These are phyloP conservation scores for peach (Prunus persica) DNA, from an alignment of 306 rosid genomes.

Conservation along the genomic window DNA sequence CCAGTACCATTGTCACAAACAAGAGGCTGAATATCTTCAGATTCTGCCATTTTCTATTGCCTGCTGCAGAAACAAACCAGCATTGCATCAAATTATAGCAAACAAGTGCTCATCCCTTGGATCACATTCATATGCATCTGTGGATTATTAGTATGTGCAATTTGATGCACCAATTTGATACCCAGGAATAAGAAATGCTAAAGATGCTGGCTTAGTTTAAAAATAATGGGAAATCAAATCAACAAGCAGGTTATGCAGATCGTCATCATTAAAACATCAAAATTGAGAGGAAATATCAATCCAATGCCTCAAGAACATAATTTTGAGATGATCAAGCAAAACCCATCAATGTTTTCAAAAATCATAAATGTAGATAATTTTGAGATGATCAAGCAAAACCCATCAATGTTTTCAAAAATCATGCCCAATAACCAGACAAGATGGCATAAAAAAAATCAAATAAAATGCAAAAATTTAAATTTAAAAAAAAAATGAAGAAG, in stretches of 20 bases:
- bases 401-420: background rate
- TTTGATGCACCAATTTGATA: background rate
- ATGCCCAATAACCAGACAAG: background rate
- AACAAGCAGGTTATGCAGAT: background rate
- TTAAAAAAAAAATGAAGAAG: background rate
- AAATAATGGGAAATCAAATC: too few species aligned
- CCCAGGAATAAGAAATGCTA: too few species aligned
- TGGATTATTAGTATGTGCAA: background rate
- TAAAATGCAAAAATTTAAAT: background rate
- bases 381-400: conserved; percentile 15
- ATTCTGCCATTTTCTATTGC: conserved; percentile 64
- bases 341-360: background rate
- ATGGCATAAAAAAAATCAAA: background rate
- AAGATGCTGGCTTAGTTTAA: too few species aligned
- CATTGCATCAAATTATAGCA: background rate
- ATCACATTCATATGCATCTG: background rate
- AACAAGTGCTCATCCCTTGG: background rate
- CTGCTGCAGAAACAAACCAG: conserved; percentile 30
- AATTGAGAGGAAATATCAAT: background rate
- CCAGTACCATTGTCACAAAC: conserved; percentile 98
- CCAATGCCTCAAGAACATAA: background rate
- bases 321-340: background rate
- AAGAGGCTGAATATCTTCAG: conserved; percentile 94
- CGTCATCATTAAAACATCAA: background rate
- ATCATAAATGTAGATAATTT: background rate